Base-by-base conservation (phyloP, 192 early-diverging fungal species). In the Mortierella antarctica region DNA sequence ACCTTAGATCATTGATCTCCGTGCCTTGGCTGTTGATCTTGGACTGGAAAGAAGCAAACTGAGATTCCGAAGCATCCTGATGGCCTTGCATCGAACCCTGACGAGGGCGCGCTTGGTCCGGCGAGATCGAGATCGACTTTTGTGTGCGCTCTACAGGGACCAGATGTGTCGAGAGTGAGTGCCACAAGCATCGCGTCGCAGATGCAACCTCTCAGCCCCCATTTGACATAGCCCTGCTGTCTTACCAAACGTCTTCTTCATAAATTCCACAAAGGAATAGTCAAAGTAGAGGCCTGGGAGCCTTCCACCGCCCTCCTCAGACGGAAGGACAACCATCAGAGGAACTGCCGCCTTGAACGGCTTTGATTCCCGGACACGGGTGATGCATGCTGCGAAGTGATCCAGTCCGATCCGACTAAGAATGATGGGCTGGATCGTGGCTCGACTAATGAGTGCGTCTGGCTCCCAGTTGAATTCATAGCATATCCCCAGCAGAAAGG, bases 381-480 rank as follows among this genome's bases (percentile, higher is more conserved):
- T 91, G 7, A 98, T 88, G 41, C 93, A 91, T 42, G 92, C 94
- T 54, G 89, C 84, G 70, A 95, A 97, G 46, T 95, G 92, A 68
- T 98, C 98, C 8, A 85, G 76, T 8, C 96, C 96, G 18, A 98
- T 93, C 11, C 97, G 91, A 75, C 90, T 95, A 10, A 92, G 86
- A 57, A 97, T 86, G 48, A 99, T 92, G 10, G 93, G 88, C 65
- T 97, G 93, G 51, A 99, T 83, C 40, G 88, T 94, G 15, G 88
- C 92, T 76, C 90, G 87, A 4, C 88, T 86, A 68, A 99, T 91
- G 5, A 90, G 85, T 5, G 94, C 82, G 62, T 94, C 92, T 5
- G 90, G 76, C 47, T 96, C 93, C 82, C 94, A 86, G 76, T 98
- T 96, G 81, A 91, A 99, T 81, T 98, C 91, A 63, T 95, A 94